phyloP scores from a whole-genome alignment of 805 yeast species.

The Kodamaea leandrae region DNA sequence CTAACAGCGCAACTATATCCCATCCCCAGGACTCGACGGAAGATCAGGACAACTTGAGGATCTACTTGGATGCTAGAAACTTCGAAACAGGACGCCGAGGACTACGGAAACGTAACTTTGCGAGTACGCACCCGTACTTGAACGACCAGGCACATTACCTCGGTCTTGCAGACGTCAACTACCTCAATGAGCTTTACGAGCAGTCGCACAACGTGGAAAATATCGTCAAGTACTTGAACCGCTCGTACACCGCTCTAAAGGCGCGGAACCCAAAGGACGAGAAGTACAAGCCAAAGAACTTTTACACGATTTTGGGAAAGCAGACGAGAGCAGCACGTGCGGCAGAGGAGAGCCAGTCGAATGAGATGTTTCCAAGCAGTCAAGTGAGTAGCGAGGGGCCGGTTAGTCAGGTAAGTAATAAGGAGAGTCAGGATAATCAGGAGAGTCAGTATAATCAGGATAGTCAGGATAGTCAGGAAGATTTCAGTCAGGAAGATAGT shows the following conservation, averaged over 20 bases:
- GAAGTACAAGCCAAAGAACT: conserved; percentile 35
- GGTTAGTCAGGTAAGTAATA: neutral
- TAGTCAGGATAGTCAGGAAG: no score
- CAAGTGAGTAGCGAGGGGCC: neutral
- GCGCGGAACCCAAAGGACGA: conserved; percentile 37
- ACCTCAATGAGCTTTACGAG: conserved; percentile 37
- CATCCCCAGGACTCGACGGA: no score
- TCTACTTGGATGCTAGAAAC: conserved; percentile 16
- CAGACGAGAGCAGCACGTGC: conserved; percentile 11
- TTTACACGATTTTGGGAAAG: conserved; percentile 37
- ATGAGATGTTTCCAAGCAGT: no score
- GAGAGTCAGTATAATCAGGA: neutral
- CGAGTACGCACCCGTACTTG: conserved; percentile 44
- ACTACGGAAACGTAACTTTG: conserved; percentile 39
- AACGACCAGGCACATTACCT: conserved; percentile 46
- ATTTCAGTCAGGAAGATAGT: no score
- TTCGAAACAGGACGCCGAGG: conserved; percentile 23
- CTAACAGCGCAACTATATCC: no score
- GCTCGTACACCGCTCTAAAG: conserved; percentile 30
- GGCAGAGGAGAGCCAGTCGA: no score
- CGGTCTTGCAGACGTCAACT: conserved; percentile 34
- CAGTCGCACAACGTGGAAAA: conserved; percentile 32
- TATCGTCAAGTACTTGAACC: conserved; percentile 36
- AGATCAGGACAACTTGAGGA: conserved; percentile 14
- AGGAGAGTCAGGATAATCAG: neutral